A percentile compares a stretch with the other conserved stretches of the same genome.
Evolutionary conservation across 1,139 yeast species (phyloP).

Genomic region (Protomyces lactucae-debilis): DNA sequence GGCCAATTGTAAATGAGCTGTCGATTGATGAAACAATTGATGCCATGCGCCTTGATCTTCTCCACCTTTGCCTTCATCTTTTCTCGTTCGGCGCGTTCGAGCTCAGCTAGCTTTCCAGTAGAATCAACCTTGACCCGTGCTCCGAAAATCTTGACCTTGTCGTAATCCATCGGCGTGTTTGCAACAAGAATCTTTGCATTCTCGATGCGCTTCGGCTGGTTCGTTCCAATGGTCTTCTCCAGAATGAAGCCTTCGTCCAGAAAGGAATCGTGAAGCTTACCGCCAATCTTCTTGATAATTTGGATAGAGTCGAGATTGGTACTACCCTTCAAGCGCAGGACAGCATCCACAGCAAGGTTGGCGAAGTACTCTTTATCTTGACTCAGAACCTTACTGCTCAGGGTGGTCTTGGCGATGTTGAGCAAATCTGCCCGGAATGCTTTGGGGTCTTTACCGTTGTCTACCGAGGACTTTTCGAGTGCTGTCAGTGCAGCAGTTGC

Average conservation of each 20-base stretch:
- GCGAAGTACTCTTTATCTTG: constrained; percentile 91
- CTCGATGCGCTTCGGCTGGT: constrained; percentile 80
- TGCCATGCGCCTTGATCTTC: constrained; percentile 74
- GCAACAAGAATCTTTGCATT: constrained; percentile 88
- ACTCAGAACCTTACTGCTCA: constrained; percentile 87
- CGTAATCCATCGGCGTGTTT: constrained; percentile 93
- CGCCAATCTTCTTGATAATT: constrained; percentile 89
- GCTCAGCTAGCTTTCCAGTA: constrained; percentile 87
- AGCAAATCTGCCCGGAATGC: constrained; percentile 71
- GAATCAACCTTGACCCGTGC: constrained; percentile 97
- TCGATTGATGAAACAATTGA: constrained; percentile 87
- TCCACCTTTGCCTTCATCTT: constrained; percentile 90
- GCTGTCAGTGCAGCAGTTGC: constrained; percentile 76
- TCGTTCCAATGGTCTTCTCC: constrained; percentile 86
- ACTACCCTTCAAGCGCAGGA: constrained; percentile 82
- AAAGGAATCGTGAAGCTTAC: constrained; percentile 83
- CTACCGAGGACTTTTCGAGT: constrained; percentile 69
- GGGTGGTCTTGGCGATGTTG: constrained; percentile 86
- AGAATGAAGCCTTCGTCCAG: constrained; percentile 79
- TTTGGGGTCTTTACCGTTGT: constrained; percentile 48
- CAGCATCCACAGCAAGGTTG: constrained; percentile 88
- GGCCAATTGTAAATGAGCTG: constrained; percentile 98
- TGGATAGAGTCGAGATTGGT: constrained; percentile 95
- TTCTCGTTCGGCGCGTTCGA: constrained; percentile 87
- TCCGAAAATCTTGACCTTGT: constrained; percentile 93